phyloP scores from a whole-genome alignment of 441 rosid species.

The Raphanus hybrid region DNA sequence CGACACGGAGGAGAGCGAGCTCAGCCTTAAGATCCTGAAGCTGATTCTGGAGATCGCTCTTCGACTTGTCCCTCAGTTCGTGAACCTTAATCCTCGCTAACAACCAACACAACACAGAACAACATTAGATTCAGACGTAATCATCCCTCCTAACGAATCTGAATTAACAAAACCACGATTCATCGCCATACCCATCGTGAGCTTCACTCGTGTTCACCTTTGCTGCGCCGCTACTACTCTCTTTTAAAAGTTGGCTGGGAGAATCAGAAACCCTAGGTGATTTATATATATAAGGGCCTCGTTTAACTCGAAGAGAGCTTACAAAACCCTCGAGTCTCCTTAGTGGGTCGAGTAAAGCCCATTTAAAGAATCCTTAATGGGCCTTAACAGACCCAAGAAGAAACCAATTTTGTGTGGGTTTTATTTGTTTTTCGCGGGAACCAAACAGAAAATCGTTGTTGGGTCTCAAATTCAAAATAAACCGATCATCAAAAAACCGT shows the following conservation, averaged over 20 bases:
- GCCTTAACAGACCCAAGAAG: conserved; percentile 9
- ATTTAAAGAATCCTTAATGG: background rate
- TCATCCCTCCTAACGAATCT: background rate
- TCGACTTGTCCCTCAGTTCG: conserved; percentile 84
- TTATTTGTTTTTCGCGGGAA: conserved; percentile 1
- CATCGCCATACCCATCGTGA: background rate
- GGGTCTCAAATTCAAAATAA: background rate
- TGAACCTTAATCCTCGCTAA: conserved; percentile 29
- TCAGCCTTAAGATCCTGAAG: conserved; percentile 80
- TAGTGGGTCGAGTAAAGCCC: conserved; percentile 18
- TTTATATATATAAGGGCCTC: conserved; percentile 25
- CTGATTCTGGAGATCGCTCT: conserved; percentile 74
- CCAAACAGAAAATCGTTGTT: background rate
- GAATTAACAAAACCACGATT: background rate
- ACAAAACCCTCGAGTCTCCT: conserved; percentile 4
- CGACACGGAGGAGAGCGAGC: conserved; percentile 96
- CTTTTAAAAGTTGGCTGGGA: background rate
- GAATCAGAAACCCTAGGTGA: conserved; percentile 37
- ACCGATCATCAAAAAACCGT: background rate
- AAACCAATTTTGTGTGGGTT: background rate
- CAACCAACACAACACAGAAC: background rate
- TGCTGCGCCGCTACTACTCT: conserved; percentile 38
- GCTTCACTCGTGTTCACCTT: conserved; percentile 14
- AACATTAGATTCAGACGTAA: background rate
- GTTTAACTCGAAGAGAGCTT: background rate